phyloP scores from a whole-genome alignment of 2,329 filamentous ascomycete species.

The Neofusicoccum cordaticola region DNA sequence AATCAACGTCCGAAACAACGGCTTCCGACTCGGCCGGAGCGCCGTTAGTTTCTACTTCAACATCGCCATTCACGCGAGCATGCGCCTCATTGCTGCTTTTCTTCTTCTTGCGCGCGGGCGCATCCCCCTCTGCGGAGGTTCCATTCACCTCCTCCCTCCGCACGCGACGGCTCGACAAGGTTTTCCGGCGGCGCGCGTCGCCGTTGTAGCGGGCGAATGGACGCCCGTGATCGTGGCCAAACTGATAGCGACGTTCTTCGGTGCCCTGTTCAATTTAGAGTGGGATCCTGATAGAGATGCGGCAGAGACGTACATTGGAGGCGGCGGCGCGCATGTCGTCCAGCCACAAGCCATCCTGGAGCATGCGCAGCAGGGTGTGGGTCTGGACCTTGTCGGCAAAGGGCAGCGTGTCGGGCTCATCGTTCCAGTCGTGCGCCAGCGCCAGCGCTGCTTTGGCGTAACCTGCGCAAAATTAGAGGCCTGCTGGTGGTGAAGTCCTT shows the following conservation, averaged over 20 bases:
- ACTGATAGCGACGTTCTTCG: conserved; percentile 31
- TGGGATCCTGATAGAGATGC: neutral
- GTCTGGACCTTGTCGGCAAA: conserved; percentile 60
- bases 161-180: conserved; percentile 12
- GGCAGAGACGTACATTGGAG: conserved; percentile 13
- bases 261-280: conserved; percentile 7
- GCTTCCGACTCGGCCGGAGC: conserved; percentile 36
- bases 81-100: conserved; percentile 28
- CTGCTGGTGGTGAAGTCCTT: neutral
- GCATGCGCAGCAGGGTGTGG: conserved; percentile 58
- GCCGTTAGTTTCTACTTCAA: conserved; percentile 45
- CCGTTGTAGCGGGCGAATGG: conserved; percentile 39
- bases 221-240: conserved; percentile 39
- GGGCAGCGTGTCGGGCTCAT: conserved; percentile 59
- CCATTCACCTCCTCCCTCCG: conserved; percentile 13
- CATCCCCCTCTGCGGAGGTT: conserved; percentile 34
- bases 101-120: conserved; percentile 31
- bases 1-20: conserved; percentile 36
- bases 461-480: conserved; percentile 34
- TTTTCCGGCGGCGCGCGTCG: conserved; percentile 23
- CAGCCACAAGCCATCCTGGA: conserved; percentile 60
- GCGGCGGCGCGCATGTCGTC: conserved; percentile 40
- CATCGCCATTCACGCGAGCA: conserved; percentile 44
- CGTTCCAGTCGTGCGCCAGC: conserved; percentile 62
- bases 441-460: conserved; percentile 59